Base-by-base conservation (phyloP, 352 stramenopile genomes). In the Phytophthora ohioensis region DNA sequence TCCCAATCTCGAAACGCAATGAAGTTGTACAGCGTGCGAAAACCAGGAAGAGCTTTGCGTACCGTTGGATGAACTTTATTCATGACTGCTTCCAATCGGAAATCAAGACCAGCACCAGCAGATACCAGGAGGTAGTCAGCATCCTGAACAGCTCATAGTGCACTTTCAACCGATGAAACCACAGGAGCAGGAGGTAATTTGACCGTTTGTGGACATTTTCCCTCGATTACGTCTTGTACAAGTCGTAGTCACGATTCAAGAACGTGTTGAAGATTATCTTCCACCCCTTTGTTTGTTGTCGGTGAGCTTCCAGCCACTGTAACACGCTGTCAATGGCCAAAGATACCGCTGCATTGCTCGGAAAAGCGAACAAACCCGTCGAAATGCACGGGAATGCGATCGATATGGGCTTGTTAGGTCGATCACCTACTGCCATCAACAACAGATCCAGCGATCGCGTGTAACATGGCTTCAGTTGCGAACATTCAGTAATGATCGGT, bases 191-290 rank as follows among this genome's bases (percentile, higher is more conserved):
- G 9, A 11, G 76, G 72, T 1, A 84, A 52, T 1, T n/a, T 7
- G 21, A 82, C 63, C 32, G 27, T 65, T 13, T 35, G 48, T 31
- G 64, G 47, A 39, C 64, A 71, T 21, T 64, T 72, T 35, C 53
- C 64, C 58, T 74, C 70, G 54, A 79, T 68, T 66, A 66, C 15
- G 51, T 4, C 61, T 81, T 75, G 71, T 94, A 94, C 13, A 90
- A 45, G 5, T 85, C 73, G 34, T 82, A 76, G 62, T 94, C 84
- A 8, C 61, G 68, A 12, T 88, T 72, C 5, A 87, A 57, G 51
- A 92, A 94, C 7, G 84, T 88, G 61, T 94, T 91, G 71, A 92
- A 92, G 49, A 92, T 73, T 9, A 94, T 76, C 39, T 72, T 85
- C 79, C 85, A 90, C n/a, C 64, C 49, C 2, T 49, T 34, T 0